Conservation (phyloP, 1,284 basidiomycete species). For the Schizopora paradoxa region DNA sequence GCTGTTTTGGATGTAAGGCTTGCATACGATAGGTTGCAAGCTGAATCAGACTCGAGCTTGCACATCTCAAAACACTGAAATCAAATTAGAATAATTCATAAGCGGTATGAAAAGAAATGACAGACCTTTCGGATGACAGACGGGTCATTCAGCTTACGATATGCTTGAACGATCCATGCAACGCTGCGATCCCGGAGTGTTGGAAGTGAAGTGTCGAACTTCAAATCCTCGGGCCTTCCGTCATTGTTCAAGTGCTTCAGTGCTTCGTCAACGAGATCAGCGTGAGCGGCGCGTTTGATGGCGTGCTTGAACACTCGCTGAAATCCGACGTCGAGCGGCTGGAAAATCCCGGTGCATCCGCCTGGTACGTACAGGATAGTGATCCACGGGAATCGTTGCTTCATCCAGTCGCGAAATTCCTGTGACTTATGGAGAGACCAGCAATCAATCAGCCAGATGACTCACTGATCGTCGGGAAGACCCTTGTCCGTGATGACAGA, state of each 20-base stretch:
- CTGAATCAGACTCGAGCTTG: too few species aligned
- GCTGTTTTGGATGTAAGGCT: too few species aligned
- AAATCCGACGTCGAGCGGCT: slow-evolving; percentile 28
- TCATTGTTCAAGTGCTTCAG: slow-evolving; percentile 2
- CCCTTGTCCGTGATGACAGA: too few species aligned
- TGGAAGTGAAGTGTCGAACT: not conserved
- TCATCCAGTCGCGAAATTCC: slow-evolving; percentile 26
- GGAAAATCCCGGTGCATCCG: slow-evolving; percentile 25
- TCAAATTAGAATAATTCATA: too few species aligned
- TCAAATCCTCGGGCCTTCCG: not conserved
- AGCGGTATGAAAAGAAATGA: not conserved
- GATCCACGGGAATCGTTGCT: slow-evolving; percentile 21
- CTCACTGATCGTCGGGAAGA: too few species aligned
- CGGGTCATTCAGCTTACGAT: slow-evolving; percentile 6
- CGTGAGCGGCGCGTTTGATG: slow-evolving; percentile 21
- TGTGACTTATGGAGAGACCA: slow-evolving; percentile 21
- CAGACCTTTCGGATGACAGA: slow-evolving; percentile 13
- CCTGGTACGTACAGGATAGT: slow-evolving; percentile 26
- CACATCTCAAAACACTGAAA: too few species aligned
- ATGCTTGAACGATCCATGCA: slow-evolving; percentile 5
- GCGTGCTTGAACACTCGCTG: slow-evolving; percentile 25
- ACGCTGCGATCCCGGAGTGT: slow-evolving; percentile 9
- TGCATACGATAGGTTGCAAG: too few species aligned
- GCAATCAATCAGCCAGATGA: not conserved
- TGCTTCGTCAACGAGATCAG: slow-evolving; percentile 22